Conservation (phyloP, 495 filamentous ascomycete genomes). For the Beverwykella pulmonaria region DNA sequence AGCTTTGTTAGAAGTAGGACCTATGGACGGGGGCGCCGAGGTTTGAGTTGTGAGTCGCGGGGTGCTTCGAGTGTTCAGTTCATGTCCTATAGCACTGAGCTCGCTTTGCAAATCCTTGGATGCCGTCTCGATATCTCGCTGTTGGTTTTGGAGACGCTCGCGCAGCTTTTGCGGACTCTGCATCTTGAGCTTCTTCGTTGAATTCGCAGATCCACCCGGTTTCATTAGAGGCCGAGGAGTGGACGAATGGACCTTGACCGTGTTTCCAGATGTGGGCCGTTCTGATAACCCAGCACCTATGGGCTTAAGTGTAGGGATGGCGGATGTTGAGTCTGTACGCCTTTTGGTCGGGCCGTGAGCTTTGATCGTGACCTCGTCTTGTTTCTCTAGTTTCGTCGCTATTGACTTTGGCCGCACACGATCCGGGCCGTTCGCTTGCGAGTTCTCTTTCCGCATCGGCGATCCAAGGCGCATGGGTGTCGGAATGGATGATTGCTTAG, state of each 20-base stretch:
- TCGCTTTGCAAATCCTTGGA: constrained; percentile 73
- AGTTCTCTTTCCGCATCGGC: constrained; percentile 46
- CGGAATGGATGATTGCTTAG: constrained; percentile 32
- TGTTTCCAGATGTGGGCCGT: constrained; percentile 51
- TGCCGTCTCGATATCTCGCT: constrained; percentile 67
- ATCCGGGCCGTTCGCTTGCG: constrained; percentile 39
- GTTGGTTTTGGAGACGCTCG: constrained; percentile 82
- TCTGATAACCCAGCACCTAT: constrained; percentile 53
- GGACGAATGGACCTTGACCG: constrained; percentile 33
- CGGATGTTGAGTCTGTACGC: constrained; percentile 53
- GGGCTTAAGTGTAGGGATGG: constrained; percentile 54
- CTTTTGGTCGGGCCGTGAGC: constrained; percentile 52
- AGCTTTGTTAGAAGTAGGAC: constrained; percentile 47
- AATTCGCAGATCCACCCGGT: background rate
- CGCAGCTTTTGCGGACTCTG: constrained; percentile 92
- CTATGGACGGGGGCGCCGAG: constrained; percentile 19
- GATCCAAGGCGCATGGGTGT: constrained; percentile 38
- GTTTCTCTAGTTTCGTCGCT: constrained; percentile 6
- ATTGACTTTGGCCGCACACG: constrained; percentile 23
- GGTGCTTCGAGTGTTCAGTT: constrained; percentile 66
- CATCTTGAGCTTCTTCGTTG: constrained; percentile 67
- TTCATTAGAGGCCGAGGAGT: constrained; percentile 29
- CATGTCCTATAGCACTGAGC: constrained; percentile 77
- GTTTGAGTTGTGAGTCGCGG: constrained; percentile 38
- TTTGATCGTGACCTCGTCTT: constrained; percentile 42